Conservation (phyloP, 1,284 basidiomycete species). For the Ustilago cynodontis region DNA sequence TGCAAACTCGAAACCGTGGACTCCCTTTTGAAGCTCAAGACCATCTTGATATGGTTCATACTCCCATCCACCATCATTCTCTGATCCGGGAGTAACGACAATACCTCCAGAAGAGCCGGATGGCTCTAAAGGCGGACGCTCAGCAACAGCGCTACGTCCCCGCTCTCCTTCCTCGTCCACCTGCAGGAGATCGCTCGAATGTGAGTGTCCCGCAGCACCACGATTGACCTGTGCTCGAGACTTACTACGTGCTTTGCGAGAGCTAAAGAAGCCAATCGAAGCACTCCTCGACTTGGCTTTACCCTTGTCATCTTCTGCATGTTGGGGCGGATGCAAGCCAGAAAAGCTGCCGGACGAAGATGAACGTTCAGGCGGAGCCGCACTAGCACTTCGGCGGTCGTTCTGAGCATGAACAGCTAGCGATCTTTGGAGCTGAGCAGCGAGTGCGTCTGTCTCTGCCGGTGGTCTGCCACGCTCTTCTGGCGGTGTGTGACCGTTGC, state of each 20-base stretch:
- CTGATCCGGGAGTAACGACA: constrained; percentile 43
- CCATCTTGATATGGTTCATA: constrained; percentile 52
- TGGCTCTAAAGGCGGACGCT: constrained; percentile 22
- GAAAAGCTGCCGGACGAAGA: constrained; percentile 5
- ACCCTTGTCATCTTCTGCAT: constrained; percentile 30
- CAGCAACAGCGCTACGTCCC: constrained; percentile 27
- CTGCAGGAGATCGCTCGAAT: constrained; percentile 36
- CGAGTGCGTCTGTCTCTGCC: constrained; percentile 27
- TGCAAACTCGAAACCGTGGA: constrained; percentile 69
- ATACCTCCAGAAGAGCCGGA: constrained; percentile 23
- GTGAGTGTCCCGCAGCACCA: constrained; percentile 30
- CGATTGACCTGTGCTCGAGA: constrained; percentile 26
- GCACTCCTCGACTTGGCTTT: constrained; percentile 46
- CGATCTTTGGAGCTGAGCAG: constrained; percentile 39
- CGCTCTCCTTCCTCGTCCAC: constrained; percentile 50
- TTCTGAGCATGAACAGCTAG: constrained; percentile 28
- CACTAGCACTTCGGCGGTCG: constrained; percentile 43
- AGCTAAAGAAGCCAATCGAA: constrained; percentile 50
- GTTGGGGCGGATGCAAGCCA: constrained; percentile 4
- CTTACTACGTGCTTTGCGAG: constrained; percentile 48
- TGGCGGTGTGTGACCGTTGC: constrained; percentile 20
- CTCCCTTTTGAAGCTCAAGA: constrained; percentile 65
- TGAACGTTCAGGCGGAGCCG: constrained; percentile 18
- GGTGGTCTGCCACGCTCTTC: constrained; percentile 12
- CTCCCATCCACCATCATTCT: constrained; percentile 37